Conservation (phyloP, 306 rosid genomes). For the Begonia masoniana region DNA sequence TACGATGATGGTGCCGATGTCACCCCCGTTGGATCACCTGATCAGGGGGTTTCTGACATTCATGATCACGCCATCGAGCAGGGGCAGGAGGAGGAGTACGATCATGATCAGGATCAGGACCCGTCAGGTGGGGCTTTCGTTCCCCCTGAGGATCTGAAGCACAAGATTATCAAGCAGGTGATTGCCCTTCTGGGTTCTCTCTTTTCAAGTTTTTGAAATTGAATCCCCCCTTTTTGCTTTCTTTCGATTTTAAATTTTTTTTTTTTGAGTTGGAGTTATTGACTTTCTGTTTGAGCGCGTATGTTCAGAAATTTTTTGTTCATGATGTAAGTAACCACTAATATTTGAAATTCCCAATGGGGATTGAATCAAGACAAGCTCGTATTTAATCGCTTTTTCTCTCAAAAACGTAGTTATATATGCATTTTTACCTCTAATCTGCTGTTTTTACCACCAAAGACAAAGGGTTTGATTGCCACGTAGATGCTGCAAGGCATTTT, state of each 20-base stretch:
- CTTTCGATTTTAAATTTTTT: not conserved
- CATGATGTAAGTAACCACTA: too few relatives aligned
- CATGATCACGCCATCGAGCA: conserved; percentile 16
- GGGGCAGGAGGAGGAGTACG: conserved; percentile 17
- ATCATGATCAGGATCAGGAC: conserved; percentile 29
- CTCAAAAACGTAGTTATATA: too few relatives aligned
- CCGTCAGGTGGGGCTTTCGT: conserved; percentile 23
- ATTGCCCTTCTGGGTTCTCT: not conserved
- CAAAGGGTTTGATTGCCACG: too few relatives aligned
- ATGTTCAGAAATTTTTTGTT: too few relatives aligned
- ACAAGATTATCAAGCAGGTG: conserved; percentile 70
- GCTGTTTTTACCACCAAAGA: too few relatives aligned
- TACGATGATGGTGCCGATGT: conserved; percentile 21
- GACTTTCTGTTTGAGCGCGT: too few relatives aligned
- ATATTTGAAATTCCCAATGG: too few relatives aligned
- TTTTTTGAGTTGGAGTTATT: not conserved
- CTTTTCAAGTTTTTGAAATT: not conserved
- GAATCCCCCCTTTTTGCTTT: not conserved
- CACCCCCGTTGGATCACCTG: conserved; percentile 25
- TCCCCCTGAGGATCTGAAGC: conserved; percentile 70
- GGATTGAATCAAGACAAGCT: too few relatives aligned
- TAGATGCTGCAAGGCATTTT: too few relatives aligned
- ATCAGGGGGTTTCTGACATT: conserved; percentile 22
- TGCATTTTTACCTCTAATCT: too few relatives aligned
- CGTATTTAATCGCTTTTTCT: too few relatives aligned